Conservation (phyloP, 306 rosid species). For the Quercus mongolica region DNA sequence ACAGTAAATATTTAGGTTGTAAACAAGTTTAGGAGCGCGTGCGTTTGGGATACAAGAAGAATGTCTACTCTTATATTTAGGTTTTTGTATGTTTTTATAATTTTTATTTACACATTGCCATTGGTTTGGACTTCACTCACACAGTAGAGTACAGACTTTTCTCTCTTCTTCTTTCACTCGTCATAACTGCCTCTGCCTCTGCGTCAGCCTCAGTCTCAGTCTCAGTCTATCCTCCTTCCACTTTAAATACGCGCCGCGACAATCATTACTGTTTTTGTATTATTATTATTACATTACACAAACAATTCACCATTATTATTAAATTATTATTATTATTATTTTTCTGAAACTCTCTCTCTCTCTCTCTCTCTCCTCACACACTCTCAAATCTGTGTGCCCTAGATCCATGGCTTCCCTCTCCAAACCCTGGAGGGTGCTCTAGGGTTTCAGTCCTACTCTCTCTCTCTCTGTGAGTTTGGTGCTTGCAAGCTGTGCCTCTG, state of each 20-base stretch:
- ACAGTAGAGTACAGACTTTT: neutral
- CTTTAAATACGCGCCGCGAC: conserved; percentile 53
- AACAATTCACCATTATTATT: neutral
- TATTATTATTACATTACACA: neutral
- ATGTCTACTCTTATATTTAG: neutral
- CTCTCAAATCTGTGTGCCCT: conserved; percentile 51
- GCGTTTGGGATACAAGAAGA: neutral
- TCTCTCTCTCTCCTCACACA: conserved; percentile 34
- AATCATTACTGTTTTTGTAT: conserved; percentile 2
- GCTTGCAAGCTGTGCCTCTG: conserved; percentile 7
- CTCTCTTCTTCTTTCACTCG: conserved; percentile 14
- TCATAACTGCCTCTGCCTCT: conserved; percentile 40
- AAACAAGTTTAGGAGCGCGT: conserved; percentile 17
- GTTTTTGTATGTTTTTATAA: neutral
- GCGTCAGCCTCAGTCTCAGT: conserved; percentile 42
- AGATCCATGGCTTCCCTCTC: conserved; percentile 72
- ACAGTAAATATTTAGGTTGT: too few relatives aligned
- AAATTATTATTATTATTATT: neutral
- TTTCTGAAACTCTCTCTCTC: conserved; percentile 22
- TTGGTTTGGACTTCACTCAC: neutral
- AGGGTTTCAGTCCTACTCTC: conserved; percentile 32
- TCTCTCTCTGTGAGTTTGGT: conserved; percentile 12
- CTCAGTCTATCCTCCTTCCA: conserved; percentile 26
- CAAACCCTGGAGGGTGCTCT: conserved; percentile 31
- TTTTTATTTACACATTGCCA: neutral